Evolutionary conservation across 805 yeast species (phyloP), one percentile per base, ranked within the genome.

Genomic region (Jamesozyma gamospora): DNA sequence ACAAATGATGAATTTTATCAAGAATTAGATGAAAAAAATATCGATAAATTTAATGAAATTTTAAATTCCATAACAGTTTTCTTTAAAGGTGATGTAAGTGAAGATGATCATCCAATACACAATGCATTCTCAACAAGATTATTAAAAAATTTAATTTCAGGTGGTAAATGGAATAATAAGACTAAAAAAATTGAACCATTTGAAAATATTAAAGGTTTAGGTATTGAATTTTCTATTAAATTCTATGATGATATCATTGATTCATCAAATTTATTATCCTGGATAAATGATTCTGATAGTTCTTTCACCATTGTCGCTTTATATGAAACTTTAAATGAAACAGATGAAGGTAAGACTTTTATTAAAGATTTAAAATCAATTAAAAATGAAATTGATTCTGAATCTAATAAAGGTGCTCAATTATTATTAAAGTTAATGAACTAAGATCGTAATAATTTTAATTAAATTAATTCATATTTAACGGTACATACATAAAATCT

Each of bases 301-400:
- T 76, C 94, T 14, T 90, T 90, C 56, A 83, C 85, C 14, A 67
- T 88, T 39, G 88, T 85, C 36, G 75, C 95, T 1, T 63, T 86
- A n/a, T 72, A 69, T 50, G 96, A 90, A 63, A 71, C 72, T 24
- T 67, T 82, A 51, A 63, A 66, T 37, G 67, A 66, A 3, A 65
- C 64, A 37, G 63, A 67, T 34, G 69, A 72, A 27, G 64, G 65
- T 32, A 65, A 71, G 42, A 56, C 62, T 25, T 75, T 82, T 48
- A 53, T 66, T 42, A 71, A 75, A 54, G 71, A 67, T 24, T 64
- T 88, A 52, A 74, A 72, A 58, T 67, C 69, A 42, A 51, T 67
- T 35, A 66, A 69, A 52, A 73, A 72, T 46, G 56, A 62, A 19
- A 63, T 69, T 51, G 67, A 67, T 41, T 60, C 52, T 6, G 50